Base-by-base conservation (phyloP, 2,329 filamentous ascomycete species). In the Botrytis paeoniae region DNA sequence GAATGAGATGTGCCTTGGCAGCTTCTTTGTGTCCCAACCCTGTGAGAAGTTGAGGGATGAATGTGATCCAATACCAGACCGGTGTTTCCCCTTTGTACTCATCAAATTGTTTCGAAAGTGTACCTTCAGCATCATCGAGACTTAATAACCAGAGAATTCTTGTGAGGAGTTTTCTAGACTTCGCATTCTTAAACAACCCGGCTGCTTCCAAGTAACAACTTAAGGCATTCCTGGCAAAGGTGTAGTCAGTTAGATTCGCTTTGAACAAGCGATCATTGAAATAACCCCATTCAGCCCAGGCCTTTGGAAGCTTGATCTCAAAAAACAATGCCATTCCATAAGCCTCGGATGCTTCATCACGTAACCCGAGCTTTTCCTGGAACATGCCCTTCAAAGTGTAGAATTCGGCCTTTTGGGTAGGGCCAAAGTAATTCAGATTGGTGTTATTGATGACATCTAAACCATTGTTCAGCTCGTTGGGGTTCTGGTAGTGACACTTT, bases 361-460 rank as follows among this genome's bases (percentile, higher is more conserved):
- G 94, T 78, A 98, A 93, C 73, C 91, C 91, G 16, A 99, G 87
- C 82, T 97, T 98, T 81, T 97, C 96, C 62, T 98, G 85, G 86
- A 99, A 99, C 96, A 99, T 99, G 75, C 96, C 96, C 87, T 99
- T 99, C 71, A 99, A 88, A 0, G 96, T 99, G 85, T 98, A 99
- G 83, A 99, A 99, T 82, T 99, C 96, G 14, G 96, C 96, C 83
- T 99, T 99, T 82, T 99, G 96, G 79, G 95, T 92, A 4, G 92
- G 89, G 75, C 94, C 97, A 82, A 99, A 99, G 85, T 99, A 99
- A 82, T 97, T 98, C 73, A 99, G 89, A 79, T 99, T 99, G 51
- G 96, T 99, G 78, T 99, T 99, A 83, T 99, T 99, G 82, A 99
- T 99, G 4, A 99, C 96, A 80, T 99, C 96, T 76, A 99, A 82